These are phyloP conservation scores for Serendipita vermifera DNA, from an alignment of 768 basidiomycete species.

Conservation along the genomic window DNA sequence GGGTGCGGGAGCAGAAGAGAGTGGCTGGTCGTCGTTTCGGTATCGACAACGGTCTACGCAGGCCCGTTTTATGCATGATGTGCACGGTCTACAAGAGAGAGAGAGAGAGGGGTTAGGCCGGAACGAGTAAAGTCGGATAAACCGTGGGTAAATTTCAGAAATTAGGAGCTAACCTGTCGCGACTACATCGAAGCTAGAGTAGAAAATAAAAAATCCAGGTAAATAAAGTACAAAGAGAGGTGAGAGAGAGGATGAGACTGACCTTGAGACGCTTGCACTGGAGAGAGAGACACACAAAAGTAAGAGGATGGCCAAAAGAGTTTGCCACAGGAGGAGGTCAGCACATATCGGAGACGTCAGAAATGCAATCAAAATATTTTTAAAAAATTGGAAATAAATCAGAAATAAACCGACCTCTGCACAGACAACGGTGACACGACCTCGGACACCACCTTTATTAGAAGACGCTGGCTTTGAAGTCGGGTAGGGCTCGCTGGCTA, in stretches of 20 bases:
- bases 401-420: conserved; percentile 2
- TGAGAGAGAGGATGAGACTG: neutral
- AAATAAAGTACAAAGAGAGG: neutral
- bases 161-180: conserved; percentile 1
- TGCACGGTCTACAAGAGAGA: neutral
- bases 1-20: neutral
- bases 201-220: too few species aligned
- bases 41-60: conserved; percentile 5
- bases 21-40: conserved; percentile 9
- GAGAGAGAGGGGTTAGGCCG: neutral
- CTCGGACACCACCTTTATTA: conserved; percentile 4
- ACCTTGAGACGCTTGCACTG: conserved; percentile 8
- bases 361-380: too few species aligned
- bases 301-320: neutral
- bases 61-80: conserved; percentile 1
- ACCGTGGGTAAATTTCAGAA: neutral
- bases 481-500: neutral
- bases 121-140: neutral
- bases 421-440: conserved; percentile 5
- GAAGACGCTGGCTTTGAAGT: neutral
- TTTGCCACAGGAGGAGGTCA: neutral
- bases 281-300: neutral
- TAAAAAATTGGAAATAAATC: neutral
- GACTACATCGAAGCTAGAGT: conserved; percentile 5
- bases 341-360: too few species aligned